Percentiles rank a stretch among this genome's conserved stretches.
phyloP scores from a whole-genome alignment of 2,329 filamentous ascomycete genomes.

The Elsinoe necatrix region DNA sequence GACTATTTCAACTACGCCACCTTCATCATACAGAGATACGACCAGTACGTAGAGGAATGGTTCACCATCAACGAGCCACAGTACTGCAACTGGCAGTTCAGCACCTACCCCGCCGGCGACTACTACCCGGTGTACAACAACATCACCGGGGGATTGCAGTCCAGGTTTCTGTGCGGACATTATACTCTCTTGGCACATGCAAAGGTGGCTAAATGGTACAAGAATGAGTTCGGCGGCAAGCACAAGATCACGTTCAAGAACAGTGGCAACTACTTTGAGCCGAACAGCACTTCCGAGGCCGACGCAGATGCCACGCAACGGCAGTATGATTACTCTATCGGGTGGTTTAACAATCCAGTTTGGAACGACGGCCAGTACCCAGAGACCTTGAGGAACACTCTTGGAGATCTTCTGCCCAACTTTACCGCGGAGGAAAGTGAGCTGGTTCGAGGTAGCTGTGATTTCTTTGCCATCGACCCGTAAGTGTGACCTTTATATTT shows the following conservation, averaged over 20 bases:
- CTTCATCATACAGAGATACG: conserved; percentile 33
- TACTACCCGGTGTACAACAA: conserved; percentile 39
- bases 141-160: conserved; percentile 31
- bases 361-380: conserved; percentile 40
- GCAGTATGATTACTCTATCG: conserved; percentile 31
- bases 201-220: conserved; percentile 36
- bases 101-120: conserved; percentile 23
- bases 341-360: conserved; percentile 36
- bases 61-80: conserved; percentile 37
- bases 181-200: conserved; percentile 33
- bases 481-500: conserved; percentile 10
- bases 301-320: conserved; percentile 27
- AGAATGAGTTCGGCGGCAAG: conserved; percentile 34
- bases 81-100: conserved; percentile 16
- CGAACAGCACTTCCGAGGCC: conserved; percentile 27
- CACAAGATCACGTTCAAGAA: conserved; percentile 33
- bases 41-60: conserved; percentile 33
- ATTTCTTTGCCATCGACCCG: conserved; percentile 31
- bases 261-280: conserved; percentile 31
- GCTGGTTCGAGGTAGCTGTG: conserved; percentile 26
- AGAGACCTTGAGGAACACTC: conserved; percentile 29
- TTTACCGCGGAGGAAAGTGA: conserved; percentile 29
- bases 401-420: conserved; percentile 26
- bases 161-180: conserved; percentile 34
- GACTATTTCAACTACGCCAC: conserved; percentile 36